Evolutionary conservation across 495 filamentous ascomycete genomes (phyloP).

Genomic region (Daldinia vernicosa): DNA sequence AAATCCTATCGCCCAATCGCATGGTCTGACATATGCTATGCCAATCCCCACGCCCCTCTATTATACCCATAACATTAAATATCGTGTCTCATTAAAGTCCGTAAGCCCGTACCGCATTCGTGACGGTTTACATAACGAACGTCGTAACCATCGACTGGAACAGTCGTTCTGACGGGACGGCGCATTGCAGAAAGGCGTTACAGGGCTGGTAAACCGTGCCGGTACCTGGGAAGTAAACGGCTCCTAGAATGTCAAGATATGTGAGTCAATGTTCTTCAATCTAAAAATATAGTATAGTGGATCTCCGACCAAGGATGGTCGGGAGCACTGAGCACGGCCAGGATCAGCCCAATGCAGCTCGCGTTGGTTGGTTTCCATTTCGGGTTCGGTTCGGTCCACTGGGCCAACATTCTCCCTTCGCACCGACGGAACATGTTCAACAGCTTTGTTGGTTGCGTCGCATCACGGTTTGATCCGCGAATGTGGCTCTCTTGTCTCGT

Average conservation of each 20-base stretch:
- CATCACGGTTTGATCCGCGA: conserved; percentile 20
- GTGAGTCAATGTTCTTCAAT: conserved; percentile 33
- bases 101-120: background rate
- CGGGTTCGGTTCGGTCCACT: conserved; percentile 37
- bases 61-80: conserved; percentile 1
- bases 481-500: conserved; percentile 20
- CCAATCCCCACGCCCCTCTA: background rate
- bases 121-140: conserved; percentile 29
- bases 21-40: background rate
- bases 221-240: conserved; percentile 42
- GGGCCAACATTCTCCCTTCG: conserved; percentile 14
- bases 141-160: conserved; percentile 23
- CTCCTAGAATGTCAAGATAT: conserved; percentile 40
- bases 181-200: conserved; percentile 36
- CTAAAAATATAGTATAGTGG: background rate
- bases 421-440: conserved; percentile 32
- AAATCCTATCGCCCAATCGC: conserved; percentile 1
- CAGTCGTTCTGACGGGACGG: conserved; percentile 11
- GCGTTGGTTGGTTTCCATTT: conserved; percentile 29
- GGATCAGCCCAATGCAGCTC: conserved; percentile 37
- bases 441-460: conserved; percentile 40
- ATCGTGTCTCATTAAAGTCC: conserved; percentile 5
- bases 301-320: conserved; percentile 11
- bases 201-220: conserved; percentile 35
- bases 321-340: conserved; percentile 1